Evolutionary conservation across 2,329 filamentous ascomycete species (phyloP).

Genomic region (Trichoderma gracile): DNA sequence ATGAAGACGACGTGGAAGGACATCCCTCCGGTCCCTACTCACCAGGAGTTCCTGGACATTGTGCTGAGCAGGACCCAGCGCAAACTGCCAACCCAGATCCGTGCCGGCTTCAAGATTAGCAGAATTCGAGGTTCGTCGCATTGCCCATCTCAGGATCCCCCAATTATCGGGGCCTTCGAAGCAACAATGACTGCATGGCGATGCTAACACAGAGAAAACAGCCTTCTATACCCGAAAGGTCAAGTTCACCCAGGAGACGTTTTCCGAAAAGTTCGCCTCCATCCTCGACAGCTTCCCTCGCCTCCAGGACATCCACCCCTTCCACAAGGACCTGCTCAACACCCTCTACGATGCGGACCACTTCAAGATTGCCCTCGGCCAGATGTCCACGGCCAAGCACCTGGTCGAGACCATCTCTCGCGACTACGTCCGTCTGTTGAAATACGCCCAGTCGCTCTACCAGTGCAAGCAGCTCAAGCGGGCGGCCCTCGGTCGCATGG

Average conservation of each 20-base stretch:
- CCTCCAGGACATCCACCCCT: conserved; percentile 91
- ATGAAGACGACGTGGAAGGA: conserved; percentile 70
- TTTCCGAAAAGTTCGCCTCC: conserved; percentile 85
- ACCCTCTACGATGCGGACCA: conserved; percentile 98
- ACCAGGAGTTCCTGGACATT: conserved; percentile 96
- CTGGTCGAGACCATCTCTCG: conserved; percentile 93
- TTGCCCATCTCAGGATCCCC: not conserved
- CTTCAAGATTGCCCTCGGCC: conserved; percentile 94
- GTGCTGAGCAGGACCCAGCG: conserved; percentile 92
- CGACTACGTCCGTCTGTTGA: conserved; percentile 88
- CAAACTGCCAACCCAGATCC: conserved; percentile 90
- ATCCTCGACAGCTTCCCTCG: conserved; percentile 94
- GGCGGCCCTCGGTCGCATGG: conserved; percentile 95
- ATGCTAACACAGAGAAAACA: conserved; percentile 36
- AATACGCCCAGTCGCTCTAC: conserved; percentile 95
- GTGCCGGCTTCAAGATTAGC: conserved; percentile 90
- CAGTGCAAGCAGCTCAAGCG: conserved; percentile 99
- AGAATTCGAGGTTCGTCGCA: conserved; percentile 68
- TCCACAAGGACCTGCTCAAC: conserved; percentile 82
- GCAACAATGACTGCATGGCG: not conserved
- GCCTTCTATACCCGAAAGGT: conserved; percentile 97
- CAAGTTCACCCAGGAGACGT: conserved; percentile 97
- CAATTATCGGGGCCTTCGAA: too few species aligned
- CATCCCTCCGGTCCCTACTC: conserved; percentile 85
- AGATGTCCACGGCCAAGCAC: conserved; percentile 93